These are phyloP conservation scores for Fusarium secorum DNA, from an alignment of 2,329 filamentous ascomycete species.

Conservation along the genomic window DNA sequence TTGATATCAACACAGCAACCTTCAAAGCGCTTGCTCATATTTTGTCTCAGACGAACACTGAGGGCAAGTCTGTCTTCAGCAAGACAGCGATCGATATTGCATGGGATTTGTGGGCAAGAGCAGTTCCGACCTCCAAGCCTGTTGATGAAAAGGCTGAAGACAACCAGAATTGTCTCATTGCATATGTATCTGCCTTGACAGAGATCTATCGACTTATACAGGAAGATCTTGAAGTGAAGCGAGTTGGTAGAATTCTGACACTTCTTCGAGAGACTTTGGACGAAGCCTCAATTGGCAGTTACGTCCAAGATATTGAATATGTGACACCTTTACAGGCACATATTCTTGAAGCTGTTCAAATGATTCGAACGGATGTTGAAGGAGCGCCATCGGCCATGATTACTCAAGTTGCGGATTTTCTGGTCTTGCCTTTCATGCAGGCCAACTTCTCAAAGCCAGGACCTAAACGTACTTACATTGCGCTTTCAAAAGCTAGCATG, in stretches of 20 bases:
- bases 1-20: conserved; percentile 76
- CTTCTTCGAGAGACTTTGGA: conserved; percentile 77
- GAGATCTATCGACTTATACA: conserved; percentile 82
- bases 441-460: conserved; percentile 46
- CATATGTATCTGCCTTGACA: conserved; percentile 79
- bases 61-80: conserved; percentile 54
- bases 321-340: conserved; percentile 76
- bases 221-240: conserved; percentile 66
- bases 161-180: conserved; percentile 83
- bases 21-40: conserved; percentile 73
- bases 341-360: conserved; percentile 72
- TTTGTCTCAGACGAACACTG: conserved; percentile 59
- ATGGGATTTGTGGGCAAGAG: conserved; percentile 75
- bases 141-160: conserved; percentile 55
- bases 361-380: conserved; percentile 70
- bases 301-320: conserved; percentile 76
- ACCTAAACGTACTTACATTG: conserved; percentile 80
- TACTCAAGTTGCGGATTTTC: conserved; percentile 73
- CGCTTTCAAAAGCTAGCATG: conserved; percentile 86
- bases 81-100: conserved; percentile 65
- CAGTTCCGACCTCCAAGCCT: conserved; percentile 61
- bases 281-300: conserved; percentile 71
- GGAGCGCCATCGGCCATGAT: conserved; percentile 75
- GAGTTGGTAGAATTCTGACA: conserved; percentile 72
- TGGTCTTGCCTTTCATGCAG: conserved; percentile 70